Percentiles rank a stretch among this genome's conserved stretches.
phyloP scores from a whole-genome alignment of 345 rosid species.

The Camelina laxa region DNA sequence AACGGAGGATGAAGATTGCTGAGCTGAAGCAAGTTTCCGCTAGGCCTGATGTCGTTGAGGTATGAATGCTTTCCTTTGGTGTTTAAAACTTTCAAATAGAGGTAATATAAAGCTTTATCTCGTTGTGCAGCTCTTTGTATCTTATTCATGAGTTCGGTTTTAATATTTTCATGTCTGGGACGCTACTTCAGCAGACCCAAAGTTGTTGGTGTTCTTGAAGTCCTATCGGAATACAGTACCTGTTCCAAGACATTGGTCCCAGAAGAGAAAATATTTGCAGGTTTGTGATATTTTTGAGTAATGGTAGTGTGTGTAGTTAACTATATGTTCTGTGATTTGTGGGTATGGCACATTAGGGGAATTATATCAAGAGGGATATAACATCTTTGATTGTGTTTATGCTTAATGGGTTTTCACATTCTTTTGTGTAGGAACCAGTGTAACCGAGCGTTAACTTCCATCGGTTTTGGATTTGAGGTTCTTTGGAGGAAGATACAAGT shows the following conservation, averaged over 20 bases:
- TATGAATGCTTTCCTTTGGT: constrained; percentile 39
- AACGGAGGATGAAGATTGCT: too few species aligned
- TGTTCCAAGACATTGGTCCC: constrained; percentile 99
- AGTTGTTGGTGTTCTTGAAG: constrained; percentile 89
- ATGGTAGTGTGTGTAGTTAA: constrained; percentile 32
- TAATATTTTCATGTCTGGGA: constrained; percentile 84
- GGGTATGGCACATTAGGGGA: constrained; percentile 50
- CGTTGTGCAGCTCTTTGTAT: neutral
- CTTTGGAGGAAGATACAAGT: too few species aligned
- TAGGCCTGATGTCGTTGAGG: constrained; percentile 99
- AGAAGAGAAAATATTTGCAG: constrained; percentile 98
- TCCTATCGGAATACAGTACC: constrained; percentile 96
- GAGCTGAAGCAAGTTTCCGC: too few species aligned
- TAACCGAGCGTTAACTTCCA: too few species aligned
- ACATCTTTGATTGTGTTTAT: constrained; percentile 16
- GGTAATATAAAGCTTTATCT: neutral
- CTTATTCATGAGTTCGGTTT: neutral
- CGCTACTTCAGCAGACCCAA: constrained; percentile 97
- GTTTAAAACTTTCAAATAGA: neutral
- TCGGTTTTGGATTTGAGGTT: too few species aligned
- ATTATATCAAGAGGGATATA: constrained; percentile 60
- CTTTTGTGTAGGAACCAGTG: too few species aligned
- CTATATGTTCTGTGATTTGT: constrained; percentile 55
- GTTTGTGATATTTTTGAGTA: constrained; percentile 56
- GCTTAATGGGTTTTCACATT: too few species aligned